Evolutionary conservation across 164 flowering plant genomes (phyloP).

Genomic region (Aristolochia fimbriata): DNA sequence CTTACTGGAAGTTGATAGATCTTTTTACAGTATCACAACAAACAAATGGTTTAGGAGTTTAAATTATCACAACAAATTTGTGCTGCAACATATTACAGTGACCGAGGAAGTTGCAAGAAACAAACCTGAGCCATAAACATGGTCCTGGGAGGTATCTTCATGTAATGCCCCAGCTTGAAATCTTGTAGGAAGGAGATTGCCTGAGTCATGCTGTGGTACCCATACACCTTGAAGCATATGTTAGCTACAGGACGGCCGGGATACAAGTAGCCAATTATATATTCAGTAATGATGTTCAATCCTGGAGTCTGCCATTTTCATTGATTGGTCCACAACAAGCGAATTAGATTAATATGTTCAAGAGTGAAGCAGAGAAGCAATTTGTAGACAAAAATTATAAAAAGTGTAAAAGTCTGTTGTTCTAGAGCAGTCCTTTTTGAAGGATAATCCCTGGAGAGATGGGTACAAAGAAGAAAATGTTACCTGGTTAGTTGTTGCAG

Average conservation of each 20-base stretch:
- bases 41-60: neutral
- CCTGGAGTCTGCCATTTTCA: constrained; percentile 44
- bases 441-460: too few relatives aligned
- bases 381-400: neutral
- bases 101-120: neutral
- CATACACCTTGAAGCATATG: constrained; percentile 91
- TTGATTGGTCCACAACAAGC: neutral
- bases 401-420: too few relatives aligned
- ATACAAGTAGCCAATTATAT: constrained; percentile 70
- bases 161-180: constrained; percentile 97
- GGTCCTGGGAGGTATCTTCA: constrained; percentile 90
- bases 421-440: too few relatives aligned
- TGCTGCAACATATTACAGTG: neutral
- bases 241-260: constrained; percentile 88
- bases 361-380: neutral
- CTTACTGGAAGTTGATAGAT: neutral
- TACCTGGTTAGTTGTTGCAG: constrained; percentile 89
- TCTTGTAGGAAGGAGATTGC: constrained; percentile 81
- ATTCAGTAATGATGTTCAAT: constrained; percentile 72
- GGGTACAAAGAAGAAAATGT: neutral
- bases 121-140: constrained; percentile 94
- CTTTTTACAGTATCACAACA: neutral
- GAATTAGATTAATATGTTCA: neutral
- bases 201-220: constrained; percentile 78
- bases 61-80: neutral